Evolutionary conservation across 2,329 filamentous ascomycete genomes (phyloP).

Genomic region (Hymenotorrendiella dingleyae): DNA sequence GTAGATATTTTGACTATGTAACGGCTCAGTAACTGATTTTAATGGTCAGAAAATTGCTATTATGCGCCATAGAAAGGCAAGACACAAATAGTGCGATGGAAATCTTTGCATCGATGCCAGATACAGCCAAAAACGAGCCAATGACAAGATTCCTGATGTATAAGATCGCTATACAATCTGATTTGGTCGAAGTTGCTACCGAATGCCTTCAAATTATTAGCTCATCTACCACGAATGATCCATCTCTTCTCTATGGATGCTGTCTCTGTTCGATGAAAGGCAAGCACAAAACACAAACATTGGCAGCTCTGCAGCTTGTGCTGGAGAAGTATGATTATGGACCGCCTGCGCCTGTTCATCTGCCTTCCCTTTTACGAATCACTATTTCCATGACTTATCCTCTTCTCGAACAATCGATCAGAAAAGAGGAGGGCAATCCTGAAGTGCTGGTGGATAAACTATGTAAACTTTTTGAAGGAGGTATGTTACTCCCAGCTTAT

Average conservation of each 20-base stretch:
- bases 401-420: conserved; percentile 28
- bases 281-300: conserved; percentile 55
- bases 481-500: conserved; percentile 26
- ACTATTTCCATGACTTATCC: conserved; percentile 45
- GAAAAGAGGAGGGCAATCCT: neutral
- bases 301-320: conserved; percentile 53
- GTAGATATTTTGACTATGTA: neutral
- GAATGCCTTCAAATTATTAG: conserved; percentile 59
- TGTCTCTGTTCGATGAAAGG: conserved; percentile 67
- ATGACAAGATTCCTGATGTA: conserved; percentile 71
- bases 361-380: conserved; percentile 60
- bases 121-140: conserved; percentile 50
- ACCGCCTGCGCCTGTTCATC: conserved; percentile 44
- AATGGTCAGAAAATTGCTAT: conserved; percentile 62
- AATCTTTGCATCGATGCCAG: conserved; percentile 54
- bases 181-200: conserved; percentile 52
- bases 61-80: conserved; percentile 58
- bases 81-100: conserved; percentile 49
- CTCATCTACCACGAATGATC: conserved; percentile 44
- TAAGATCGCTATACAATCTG: conserved; percentile 58
- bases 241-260: conserved; percentile 71
- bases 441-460: conserved; percentile 40
- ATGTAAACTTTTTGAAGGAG: conserved; percentile 48
- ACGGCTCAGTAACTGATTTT: neutral
- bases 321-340: conserved; percentile 48